Evolutionary conservation across 2,329 filamentous ascomycete species (phyloP).

Genomic region (Knufia petricola): DNA sequence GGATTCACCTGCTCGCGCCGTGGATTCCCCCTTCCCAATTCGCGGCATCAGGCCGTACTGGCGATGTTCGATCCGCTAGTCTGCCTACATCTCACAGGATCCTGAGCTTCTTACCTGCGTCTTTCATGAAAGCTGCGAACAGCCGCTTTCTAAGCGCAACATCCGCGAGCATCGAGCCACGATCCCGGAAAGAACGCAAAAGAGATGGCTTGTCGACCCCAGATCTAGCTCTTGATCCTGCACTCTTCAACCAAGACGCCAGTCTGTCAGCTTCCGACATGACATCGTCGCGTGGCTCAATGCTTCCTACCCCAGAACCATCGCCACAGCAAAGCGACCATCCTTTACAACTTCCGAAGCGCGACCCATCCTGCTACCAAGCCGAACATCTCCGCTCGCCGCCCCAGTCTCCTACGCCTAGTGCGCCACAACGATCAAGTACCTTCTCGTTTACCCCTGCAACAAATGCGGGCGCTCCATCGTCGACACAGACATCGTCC

Average conservation of each 20-base stretch:
- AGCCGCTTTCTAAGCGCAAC: slow-evolving; percentile 91
- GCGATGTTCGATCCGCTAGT: slow-evolving; percentile 62
- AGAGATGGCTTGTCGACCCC: not conserved
- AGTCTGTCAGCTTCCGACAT: not conserved
- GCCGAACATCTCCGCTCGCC: slow-evolving; percentile 8
- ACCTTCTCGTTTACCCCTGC: not conserved
- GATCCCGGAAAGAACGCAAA: slow-evolving; percentile 18
- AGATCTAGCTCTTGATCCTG: not conserved
- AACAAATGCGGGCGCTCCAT: not conserved
- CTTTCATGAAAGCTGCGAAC: slow-evolving; percentile 87
- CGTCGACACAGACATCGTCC: not conserved
- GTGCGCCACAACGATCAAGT: not conserved
- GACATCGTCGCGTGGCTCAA: not conserved
- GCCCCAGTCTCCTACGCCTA: not conserved
- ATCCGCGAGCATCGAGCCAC: slow-evolving; percentile 36
- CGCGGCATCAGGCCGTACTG: slow-evolving; percentile 53
- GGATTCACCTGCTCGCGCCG: slow-evolving; percentile 86
- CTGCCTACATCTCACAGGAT: slow-evolving; percentile 89
- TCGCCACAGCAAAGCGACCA: not conserved
- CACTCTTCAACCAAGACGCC: slow-evolving; percentile 1
- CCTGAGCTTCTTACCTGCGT: slow-evolving; percentile 77
- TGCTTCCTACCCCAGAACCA: not conserved
- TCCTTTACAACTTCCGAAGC: not conserved
- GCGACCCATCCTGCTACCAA: slow-evolving; percentile 14
- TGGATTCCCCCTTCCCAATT: slow-evolving; percentile 97